Percentiles rank a stretch among this genome's conserved stretches.
phyloP scores from a whole-genome alignment of 2,329 filamentous ascomycete species.

The Macrophomina pseudophaseolina region DNA sequence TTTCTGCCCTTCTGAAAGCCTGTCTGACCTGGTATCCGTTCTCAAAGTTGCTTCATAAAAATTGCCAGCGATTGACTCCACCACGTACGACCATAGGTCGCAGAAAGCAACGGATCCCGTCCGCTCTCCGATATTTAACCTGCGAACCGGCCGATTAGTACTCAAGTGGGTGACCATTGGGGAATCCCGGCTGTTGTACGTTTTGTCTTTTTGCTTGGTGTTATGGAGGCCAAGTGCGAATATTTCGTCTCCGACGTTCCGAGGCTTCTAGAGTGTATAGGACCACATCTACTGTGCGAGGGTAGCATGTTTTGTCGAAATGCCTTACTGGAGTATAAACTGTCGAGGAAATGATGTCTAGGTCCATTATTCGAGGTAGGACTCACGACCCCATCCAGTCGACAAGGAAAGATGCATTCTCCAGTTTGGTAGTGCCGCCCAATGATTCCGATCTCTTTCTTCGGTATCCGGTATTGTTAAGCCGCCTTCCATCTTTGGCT shows the following conservation, averaged over 20 bases:
- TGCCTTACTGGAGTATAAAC: too few species aligned
- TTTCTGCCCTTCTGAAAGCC: not conserved
- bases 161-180: conserved; percentile 28
- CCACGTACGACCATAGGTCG: conserved; percentile 29
- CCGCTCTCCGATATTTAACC: conserved; percentile 18
- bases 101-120: conserved; percentile 6
- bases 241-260: not conserved
- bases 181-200: conserved; percentile 28
- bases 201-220: conserved; percentile 27
- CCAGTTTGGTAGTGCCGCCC: too few species aligned
- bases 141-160: conserved; percentile 28
- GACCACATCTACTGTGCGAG: too few species aligned
- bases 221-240: not conserved
- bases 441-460: not conserved
- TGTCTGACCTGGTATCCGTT: too few species aligned
- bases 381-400: too few species aligned
- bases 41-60: not conserved
- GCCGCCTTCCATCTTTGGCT: not conserved
- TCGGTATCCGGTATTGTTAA: not conserved
- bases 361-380: not conserved
- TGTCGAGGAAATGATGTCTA: not conserved
- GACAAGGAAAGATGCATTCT: too few species aligned
- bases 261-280: not conserved
- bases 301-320: too few species aligned
- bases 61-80: not conserved